Evolutionary conservation across 2,329 filamentous ascomycete species (phyloP).

Genomic region (Stachybotrys echinatus): DNA sequence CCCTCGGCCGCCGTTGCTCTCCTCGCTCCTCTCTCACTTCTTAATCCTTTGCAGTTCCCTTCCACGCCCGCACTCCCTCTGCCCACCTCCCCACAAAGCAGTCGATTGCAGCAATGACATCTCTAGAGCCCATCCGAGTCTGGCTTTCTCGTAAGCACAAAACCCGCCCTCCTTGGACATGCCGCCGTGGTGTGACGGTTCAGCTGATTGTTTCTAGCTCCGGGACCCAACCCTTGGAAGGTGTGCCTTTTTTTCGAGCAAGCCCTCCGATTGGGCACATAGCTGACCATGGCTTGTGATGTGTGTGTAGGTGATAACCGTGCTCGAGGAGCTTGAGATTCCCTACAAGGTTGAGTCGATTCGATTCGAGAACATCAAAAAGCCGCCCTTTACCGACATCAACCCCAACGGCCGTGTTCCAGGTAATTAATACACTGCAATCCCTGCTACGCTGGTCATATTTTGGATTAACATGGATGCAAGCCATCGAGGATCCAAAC

Average conservation of each 20-base stretch:
- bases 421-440: not conserved
- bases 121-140: no score
- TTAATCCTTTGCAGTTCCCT: no score
- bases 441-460: not conserved
- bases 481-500: slow-evolving; percentile 13
- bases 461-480: not conserved
- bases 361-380: slow-evolving; percentile 14
- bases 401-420: slow-evolving; percentile 11
- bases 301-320: slow-evolving; percentile 7
- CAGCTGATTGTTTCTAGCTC: not conserved
- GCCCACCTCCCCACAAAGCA: no score
- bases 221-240: slow-evolving; percentile 1
- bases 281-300: not conserved
- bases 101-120: no score
- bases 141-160: no score
- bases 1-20: no score
- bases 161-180: no score
- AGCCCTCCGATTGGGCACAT: not conserved
- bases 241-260: not conserved
- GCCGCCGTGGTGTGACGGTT: no score
- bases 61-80: no score
- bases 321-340: slow-evolving; percentile 14
- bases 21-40: no score
- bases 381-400: slow-evolving; percentile 11
- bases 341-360: slow-evolving; percentile 13